Evolutionary conservation across 2,329 filamentous ascomycete genomes (phyloP), one percentile per base, ranked within the genome.

Genomic region (Alternaria infectoria): DNA sequence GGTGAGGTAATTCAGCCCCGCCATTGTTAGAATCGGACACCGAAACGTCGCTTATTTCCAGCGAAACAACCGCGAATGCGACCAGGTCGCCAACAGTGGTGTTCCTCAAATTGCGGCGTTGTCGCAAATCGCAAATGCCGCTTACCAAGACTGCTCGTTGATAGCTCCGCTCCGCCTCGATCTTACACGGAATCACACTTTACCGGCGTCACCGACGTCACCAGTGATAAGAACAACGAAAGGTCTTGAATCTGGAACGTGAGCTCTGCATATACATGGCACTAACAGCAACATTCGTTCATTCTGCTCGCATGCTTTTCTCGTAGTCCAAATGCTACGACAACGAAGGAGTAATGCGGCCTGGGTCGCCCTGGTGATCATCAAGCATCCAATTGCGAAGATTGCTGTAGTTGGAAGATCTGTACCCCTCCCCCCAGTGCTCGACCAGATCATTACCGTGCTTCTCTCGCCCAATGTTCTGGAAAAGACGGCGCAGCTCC

Each of bases 401-500:
- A 36, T 36, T 1, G 32, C 32, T n/a, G 32, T 36, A 36, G 32
- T 36, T 1, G 32, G 32, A 36, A 5, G 3, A 5, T 5, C 32
- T 36, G 32, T 9, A 36, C 13, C 32, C 4, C 32, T 36, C 32
- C 32, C 1, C 43, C 43, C 54, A 56, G n/a, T 56, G n/a, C 28
- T 46, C 40, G 5, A 19, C 36, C 25, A 56, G n/a, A 56, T 17
- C 23, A 17, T 46, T 13, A 15, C 36, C 36, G 15, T 17, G 28
- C 45, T 30, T 12, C 5, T 17, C 32, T 26, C 40, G 11, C 25
- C 66, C 59, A 50, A 67, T 63, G 9, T 45, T n/a, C 26, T 57
- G 56, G 23, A 61, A 65, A 1, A 69, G 17, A 5, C 28, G n/a
- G 44, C 62, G 59, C 11, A 69, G 59, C 30, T 62, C 54, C 10